Percentiles rank a stretch among this genome's conserved stretches.
These are phyloP conservation scores for Rhynchospora pubera DNA, from an alignment of 176 grass and related monocot species.

Conservation along the genomic window DNA sequence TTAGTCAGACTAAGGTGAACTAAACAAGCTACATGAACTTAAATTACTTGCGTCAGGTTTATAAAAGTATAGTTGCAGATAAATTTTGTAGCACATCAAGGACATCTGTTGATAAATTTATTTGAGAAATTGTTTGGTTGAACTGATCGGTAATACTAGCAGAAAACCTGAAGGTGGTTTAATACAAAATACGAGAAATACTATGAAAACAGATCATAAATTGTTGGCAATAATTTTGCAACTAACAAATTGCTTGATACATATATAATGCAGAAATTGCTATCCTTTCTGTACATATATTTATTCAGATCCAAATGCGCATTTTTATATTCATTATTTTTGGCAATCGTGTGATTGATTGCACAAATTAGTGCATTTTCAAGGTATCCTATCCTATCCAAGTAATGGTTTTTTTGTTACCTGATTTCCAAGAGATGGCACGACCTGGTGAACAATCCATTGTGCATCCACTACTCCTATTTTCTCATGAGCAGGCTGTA, in stretches of 20 bases:
- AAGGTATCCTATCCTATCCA: not conserved
- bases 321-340: not conserved
- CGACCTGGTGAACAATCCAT: constrained; percentile 91
- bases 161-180: not conserved
- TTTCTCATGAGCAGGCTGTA: constrained; percentile 97
- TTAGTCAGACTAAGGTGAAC: not conserved
- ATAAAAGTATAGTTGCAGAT: not conserved
- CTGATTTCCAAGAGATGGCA: constrained; percentile 95
- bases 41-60: not conserved
- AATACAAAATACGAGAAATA: not conserved
- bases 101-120: not conserved
- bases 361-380: not conserved
- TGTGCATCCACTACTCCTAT: constrained; percentile 98
- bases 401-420: constrained; percentile 25
- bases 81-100: not conserved
- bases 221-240: not conserved
- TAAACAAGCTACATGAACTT: not conserved
- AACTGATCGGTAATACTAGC: not conserved
- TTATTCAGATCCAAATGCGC: not conserved
- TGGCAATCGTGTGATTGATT: not conserved
- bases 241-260: not conserved
- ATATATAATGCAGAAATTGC: not conserved
- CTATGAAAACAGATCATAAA: not conserved
- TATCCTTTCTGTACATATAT: not conserved
- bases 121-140: not conserved